phyloP scores from a whole-genome alignment of 257 asterid species.

The Plectranthus barbatus region DNA sequence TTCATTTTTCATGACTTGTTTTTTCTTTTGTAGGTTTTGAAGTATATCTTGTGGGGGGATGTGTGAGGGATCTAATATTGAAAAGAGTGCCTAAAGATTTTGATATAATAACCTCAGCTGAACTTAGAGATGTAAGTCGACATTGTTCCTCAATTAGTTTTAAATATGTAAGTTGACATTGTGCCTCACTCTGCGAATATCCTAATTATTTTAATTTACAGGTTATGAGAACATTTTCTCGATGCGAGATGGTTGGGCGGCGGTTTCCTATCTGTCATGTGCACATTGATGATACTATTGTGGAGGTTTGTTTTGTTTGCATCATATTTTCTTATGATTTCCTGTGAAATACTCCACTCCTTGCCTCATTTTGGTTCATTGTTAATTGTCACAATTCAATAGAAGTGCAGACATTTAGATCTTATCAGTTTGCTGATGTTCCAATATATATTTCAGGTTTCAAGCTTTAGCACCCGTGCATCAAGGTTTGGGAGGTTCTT shows the following conservation, averaged over 20 bases:
- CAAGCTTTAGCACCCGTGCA: constrained; percentile 81
- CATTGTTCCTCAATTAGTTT: constrained; percentile 10
- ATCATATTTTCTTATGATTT: not conserved
- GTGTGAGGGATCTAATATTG: constrained; percentile 76
- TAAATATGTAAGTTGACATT: constrained; percentile 35
- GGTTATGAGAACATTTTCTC: constrained; percentile 67
- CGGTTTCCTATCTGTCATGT: constrained; percentile 92
- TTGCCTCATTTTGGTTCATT: not conserved
- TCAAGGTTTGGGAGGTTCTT: constrained; percentile 30
- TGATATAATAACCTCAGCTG: constrained; percentile 79
- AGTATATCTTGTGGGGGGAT: constrained; percentile 91
- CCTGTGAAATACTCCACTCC: not conserved
- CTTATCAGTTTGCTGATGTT: not conserved
- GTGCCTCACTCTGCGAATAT: not conserved
- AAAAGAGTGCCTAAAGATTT: constrained; percentile 70
- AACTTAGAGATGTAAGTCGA: constrained; percentile 51
- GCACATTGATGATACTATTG: constrained; percentile 54
- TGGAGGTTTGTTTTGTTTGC: constrained; percentile 53
- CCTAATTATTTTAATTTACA: constrained; percentile 24
- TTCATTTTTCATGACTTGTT: not conserved
- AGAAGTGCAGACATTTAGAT: not conserved
- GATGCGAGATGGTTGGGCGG: constrained; percentile 63
- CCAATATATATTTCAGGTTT: constrained; percentile 41
- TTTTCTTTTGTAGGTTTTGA: constrained; percentile 48
- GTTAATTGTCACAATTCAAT: not conserved